Evolutionary conservation across 805 yeast genomes (phyloP), one percentile per base, ranked within the genome.

Genomic region (Nakazawaea populi): DNA sequence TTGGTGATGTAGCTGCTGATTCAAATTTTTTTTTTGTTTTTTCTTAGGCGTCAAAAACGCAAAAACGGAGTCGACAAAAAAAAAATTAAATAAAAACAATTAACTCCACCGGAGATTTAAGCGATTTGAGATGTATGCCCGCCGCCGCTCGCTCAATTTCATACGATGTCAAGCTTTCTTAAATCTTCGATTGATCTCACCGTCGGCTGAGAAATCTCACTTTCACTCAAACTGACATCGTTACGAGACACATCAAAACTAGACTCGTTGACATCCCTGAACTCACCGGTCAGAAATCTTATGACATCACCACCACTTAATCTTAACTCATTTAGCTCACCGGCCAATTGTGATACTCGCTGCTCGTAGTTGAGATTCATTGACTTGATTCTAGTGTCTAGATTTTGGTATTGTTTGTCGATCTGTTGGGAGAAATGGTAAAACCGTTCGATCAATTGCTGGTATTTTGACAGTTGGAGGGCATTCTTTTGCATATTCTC

Each of bases 141-240:
- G 11, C 8, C 10, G 10, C n/a, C 11, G 6, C 40, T 12, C 18
- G n/a, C n/a, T 12, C 24, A 18, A 18, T 18, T 18, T 37, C 18
- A 37, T 11, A 8, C n/a, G 3, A 37, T 37, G n/a, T 37, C 40
- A 37, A 37, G 40, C 4, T 18, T 9, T 28, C 32, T 43, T 38
- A 44, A 44, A 14, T 44, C 47, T 9, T 44, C 47, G 28, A 36
- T 36, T 4, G 41, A 36, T 36, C 24, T 44, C 34, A 44, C 47
- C 10, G 41, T 44, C 4, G 47, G 47, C 14, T 27, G 47, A 9
- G 12, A 12, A 28, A 44, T 44, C 10, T 44, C 47, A 9, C 37
- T 36, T 7, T 44, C 41, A 27, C n/a, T 29, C 31, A 44, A 34
- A 24, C 31, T 10, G 7, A 27, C 14, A 28, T 36, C 47, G 29